A percentile compares a stretch with the other conserved stretches of the same genome.
These are phyloP conservation scores for Alternaria burnsii DNA, from an alignment of 2,329 filamentous ascomycete species.

Conservation along the genomic window DNA sequence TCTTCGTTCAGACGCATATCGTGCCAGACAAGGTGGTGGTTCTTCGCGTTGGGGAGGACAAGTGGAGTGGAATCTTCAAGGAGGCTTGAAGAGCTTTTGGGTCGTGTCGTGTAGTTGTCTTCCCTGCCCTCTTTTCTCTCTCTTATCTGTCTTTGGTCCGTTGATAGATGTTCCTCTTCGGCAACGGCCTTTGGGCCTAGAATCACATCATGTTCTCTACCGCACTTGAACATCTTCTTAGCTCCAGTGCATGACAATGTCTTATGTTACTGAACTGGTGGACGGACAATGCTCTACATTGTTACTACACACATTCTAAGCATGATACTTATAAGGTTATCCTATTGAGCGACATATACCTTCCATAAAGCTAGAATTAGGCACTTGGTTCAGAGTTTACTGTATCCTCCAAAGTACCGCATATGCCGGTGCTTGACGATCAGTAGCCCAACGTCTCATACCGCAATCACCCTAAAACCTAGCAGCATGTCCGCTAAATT, in stretches of 20 bases:
- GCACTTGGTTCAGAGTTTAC: not conserved
- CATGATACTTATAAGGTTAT: not conserved
- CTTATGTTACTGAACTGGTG: not conserved
- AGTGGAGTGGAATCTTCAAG: conserved; percentile 1
- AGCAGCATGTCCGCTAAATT: not conserved
- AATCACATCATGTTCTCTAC: not conserved
- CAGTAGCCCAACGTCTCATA: not conserved
- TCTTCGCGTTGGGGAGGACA: not conserved
- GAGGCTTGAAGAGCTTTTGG: not conserved
- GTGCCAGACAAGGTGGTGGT: not conserved
- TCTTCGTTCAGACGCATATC: not conserved
- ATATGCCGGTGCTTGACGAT: not conserved
- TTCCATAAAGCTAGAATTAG: not conserved
- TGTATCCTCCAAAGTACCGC: not conserved
- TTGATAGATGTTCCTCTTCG: not conserved
- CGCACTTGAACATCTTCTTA: not conserved
- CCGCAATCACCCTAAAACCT: too few relatives aligned
- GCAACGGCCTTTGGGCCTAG: not conserved
- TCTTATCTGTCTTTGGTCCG: not conserved
- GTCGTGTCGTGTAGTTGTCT: not conserved
- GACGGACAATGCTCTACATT: not conserved
- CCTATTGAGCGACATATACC: not conserved
- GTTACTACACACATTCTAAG: not conserved
- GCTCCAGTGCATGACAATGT: not conserved
- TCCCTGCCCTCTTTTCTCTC: not conserved